Conservation (phyloP, 225 moss, liverwort and hornwort genomes). For the Neckera pumila region DNA sequence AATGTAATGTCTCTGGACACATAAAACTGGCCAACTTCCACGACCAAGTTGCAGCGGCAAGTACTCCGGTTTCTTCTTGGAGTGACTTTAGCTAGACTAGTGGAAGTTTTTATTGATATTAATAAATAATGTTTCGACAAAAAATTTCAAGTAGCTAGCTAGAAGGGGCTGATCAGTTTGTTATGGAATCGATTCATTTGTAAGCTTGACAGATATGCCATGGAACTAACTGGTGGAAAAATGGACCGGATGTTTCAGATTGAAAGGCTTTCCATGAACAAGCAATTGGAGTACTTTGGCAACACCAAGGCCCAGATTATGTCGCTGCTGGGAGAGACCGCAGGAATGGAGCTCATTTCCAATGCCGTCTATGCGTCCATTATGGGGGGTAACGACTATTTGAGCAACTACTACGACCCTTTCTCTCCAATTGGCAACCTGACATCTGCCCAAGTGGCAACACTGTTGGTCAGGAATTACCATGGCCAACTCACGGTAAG, state of each 20-base stretch:
- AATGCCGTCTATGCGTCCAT: constrained; percentile 26
- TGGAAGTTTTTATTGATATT: not conserved
- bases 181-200: not conserved
- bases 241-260: not conserved
- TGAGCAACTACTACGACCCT: constrained; percentile 48
- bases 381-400: constrained; percentile 66
- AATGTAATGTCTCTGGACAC: too few relatives aligned
- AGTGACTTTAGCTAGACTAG: not conserved
- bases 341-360: constrained; percentile 7
- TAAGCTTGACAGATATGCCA: too few relatives aligned
- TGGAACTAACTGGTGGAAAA: not conserved
- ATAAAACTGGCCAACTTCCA: not conserved
- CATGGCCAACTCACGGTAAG: constrained; percentile 5
- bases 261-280: constrained; percentile 22
- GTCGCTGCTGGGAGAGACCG: constrained; percentile 19
- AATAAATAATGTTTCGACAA: not conserved
- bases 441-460: not conserved
- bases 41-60: not conserved
- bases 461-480: not conserved
- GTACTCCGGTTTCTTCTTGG: not conserved
- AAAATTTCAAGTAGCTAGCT: not conserved
- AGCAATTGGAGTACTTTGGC: constrained; percentile 49
- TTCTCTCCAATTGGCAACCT: constrained; percentile 10
- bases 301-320: constrained; percentile 30
- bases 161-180: too few relatives aligned